Base-by-base conservation (phyloP, 2,329 filamentous ascomycete species). In the Cladosporium colombiae region DNA sequence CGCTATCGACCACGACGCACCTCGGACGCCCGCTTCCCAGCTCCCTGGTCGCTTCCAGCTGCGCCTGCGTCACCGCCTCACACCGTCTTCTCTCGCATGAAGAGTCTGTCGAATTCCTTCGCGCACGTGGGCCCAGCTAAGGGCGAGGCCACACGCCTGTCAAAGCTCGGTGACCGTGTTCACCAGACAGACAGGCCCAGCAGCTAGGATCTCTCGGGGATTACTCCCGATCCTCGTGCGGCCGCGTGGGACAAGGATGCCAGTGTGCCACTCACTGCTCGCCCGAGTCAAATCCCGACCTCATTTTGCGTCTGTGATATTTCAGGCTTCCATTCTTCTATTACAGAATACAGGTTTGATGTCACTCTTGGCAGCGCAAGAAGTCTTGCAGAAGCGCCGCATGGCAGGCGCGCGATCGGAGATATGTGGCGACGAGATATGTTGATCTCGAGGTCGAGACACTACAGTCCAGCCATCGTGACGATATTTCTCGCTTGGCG, bases 91-190 rank as follows among this genome's bases (percentile, higher is more conserved):
- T 52, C 44, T 46, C 27, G 57, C 25, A 46, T 49, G 57, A 25
- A 46, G 18, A 27, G 21, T n/a, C 35, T 35, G 44, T 35, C 44
- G 31, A 13, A 16, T 33, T 35, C 31, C 29, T 59, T 29, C 44
- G 59, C 37, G 44, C 59, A 62, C 59, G 59, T 62, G 59, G 59
- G 59, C 59, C 50, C 33, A 52, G n/a, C 29, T 31, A 52, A 27
- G 59, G 44, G 46, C 44, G 29, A 25, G 44, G 35, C 59, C 44
- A 27, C 40, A 13, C 10, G 29, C 59, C 59, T 62, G 46, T 59
- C 56, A 44, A 44, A 44, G 35, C 59, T 62, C 46, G n/a, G 29
- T 23, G 16, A 25, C 31, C 23, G 44, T 62, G 44, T 62, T 62
- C 59, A 49, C 33, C 55, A 46, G 40, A 21, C 35, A 2, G 35